Percentiles rank a stretch among this genome's conserved stretches.
phyloP scores from a whole-genome alignment of 2,329 filamentous ascomycete species.

The Ophiobolus disseminans region DNA sequence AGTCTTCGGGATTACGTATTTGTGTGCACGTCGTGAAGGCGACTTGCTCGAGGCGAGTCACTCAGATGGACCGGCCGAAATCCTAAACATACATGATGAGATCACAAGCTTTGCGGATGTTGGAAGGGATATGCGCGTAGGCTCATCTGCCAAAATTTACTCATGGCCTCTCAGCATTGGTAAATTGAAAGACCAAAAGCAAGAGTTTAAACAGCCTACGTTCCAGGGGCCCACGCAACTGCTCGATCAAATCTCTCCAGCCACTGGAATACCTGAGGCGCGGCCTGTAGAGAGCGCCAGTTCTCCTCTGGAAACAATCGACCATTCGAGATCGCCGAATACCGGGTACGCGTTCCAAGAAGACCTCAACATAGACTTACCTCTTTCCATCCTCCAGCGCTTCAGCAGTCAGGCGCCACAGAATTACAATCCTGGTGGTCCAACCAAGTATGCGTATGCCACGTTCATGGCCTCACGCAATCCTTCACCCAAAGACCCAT shows the following conservation, averaged over 20 bases:
- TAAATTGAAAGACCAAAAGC: too few species aligned
- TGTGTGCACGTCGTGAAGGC: constrained; percentile 8
- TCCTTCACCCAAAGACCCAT: constrained; percentile 42
- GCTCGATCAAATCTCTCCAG: too few species aligned
- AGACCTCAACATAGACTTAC: constrained; percentile 35
- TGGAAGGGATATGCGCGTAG: background rate
- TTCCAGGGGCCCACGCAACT: too few species aligned
- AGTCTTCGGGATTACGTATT: constrained; percentile 6
- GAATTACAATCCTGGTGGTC: constrained; percentile 27
- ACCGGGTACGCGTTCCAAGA: constrained; percentile 34
- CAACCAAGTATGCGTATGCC: constrained; percentile 36
- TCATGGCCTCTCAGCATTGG: background rate
- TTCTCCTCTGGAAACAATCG: background rate
- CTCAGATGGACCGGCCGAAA: background rate
- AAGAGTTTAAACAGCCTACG: too few species aligned
- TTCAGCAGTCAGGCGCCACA: constrained; percentile 29
- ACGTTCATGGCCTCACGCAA: constrained; percentile 44
- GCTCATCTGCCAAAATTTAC: background rate
- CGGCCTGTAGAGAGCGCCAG: background rate
- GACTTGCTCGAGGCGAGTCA: background rate
- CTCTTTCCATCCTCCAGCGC: constrained; percentile 19
- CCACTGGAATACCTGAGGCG: background rate
- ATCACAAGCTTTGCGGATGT: background rate
- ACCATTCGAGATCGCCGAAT: too few species aligned
- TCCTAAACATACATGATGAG: background rate